A percentile compares a stretch with the other conserved stretches of the same genome.
phyloP scores from a whole-genome alignment of 176 grass and related monocot genomes.

The Ampelocalamus luodianensis region DNA sequence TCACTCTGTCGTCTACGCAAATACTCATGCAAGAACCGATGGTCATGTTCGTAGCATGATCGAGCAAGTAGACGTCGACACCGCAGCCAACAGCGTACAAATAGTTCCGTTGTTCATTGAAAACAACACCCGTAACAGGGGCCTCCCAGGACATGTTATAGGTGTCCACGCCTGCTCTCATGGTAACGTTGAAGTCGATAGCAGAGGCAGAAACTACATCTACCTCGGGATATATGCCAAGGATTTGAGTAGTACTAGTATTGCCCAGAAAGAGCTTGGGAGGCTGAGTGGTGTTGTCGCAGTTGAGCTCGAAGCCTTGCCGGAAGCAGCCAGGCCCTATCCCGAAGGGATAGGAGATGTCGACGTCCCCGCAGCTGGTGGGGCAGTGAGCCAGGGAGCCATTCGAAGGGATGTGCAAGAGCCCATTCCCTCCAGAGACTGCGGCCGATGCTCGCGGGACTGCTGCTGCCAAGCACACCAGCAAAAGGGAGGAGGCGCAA shows the following conservation, averaged over 20 bases:
- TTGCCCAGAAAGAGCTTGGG: too few species aligned
- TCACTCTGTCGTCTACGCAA: too few species aligned
- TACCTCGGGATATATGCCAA: too few species aligned
- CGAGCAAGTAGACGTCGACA: too few species aligned
- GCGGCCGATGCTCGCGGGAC: background rate
- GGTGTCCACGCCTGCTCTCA: background rate
- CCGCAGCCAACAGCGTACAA: too few species aligned
- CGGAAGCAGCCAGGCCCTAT: too few species aligned
- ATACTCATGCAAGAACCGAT: too few species aligned
- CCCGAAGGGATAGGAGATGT: too few species aligned
- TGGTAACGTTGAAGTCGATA: background rate
- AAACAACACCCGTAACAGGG: background rate
- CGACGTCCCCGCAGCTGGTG: background rate
- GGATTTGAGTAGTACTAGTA: too few species aligned
- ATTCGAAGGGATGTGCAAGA: background rate
- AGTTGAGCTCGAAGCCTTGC: slow-evolving; percentile 16
- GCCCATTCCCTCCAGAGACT: background rate
- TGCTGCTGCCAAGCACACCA: too few species aligned
- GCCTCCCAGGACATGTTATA: background rate
- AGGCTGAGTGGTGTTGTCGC: background rate
- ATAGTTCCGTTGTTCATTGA: background rate
- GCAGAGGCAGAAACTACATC: too few species aligned
- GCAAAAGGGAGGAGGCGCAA: background rate
- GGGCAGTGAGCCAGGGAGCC: slow-evolving; percentile 8
- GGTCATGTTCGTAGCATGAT: too few species aligned